These are phyloP conservation scores for Capsicum rhomboideum DNA, from an alignment of 257 asterid genomes.

Conservation along the genomic window DNA sequence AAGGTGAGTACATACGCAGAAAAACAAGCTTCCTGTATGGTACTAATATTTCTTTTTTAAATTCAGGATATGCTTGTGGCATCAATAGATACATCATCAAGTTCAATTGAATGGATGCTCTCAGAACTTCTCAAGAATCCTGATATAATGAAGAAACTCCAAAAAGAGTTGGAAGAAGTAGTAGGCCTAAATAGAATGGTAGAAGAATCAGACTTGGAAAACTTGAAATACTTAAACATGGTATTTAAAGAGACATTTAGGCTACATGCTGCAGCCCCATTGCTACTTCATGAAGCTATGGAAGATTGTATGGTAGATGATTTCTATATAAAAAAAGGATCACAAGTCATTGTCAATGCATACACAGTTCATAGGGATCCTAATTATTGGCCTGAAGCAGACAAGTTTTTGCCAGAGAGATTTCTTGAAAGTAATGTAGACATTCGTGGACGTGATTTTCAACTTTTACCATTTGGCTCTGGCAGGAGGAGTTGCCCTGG, in stretches of 20 bases:
- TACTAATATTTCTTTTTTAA: background rate
- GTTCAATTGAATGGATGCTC: conserved; percentile 39
- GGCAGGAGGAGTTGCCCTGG: conserved; percentile 59
- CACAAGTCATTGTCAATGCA: conserved; percentile 30
- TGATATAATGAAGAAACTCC: conserved; percentile 25
- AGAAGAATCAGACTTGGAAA: conserved; percentile 44
- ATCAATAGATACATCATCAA: conserved; percentile 41
- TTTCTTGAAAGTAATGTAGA: conserved; percentile 32
- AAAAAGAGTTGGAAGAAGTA: conserved; percentile 30
- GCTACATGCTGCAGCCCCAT: conserved; percentile 46
- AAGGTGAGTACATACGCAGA: background rate
- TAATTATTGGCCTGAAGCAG: conserved; percentile 31
- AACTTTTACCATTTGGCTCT: conserved; percentile 46
- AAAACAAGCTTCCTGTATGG: background rate
- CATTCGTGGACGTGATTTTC: conserved; percentile 35
- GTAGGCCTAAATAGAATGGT: conserved; percentile 44
- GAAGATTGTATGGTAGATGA: conserved; percentile 32
- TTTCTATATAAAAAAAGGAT: conserved; percentile 29
- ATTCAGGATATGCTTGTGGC: conserved; percentile 47
- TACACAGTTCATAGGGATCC: conserved; percentile 45
- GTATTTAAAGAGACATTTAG: conserved; percentile 44
- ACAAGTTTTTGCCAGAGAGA: conserved; percentile 47
- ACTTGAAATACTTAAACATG: conserved; percentile 30
- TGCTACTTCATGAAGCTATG: conserved; percentile 37
- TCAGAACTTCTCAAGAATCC: conserved; percentile 42